phyloP scores from a whole-genome alignment of 2,329 filamentous ascomycete species.

The Fusarium caatingaense region DNA sequence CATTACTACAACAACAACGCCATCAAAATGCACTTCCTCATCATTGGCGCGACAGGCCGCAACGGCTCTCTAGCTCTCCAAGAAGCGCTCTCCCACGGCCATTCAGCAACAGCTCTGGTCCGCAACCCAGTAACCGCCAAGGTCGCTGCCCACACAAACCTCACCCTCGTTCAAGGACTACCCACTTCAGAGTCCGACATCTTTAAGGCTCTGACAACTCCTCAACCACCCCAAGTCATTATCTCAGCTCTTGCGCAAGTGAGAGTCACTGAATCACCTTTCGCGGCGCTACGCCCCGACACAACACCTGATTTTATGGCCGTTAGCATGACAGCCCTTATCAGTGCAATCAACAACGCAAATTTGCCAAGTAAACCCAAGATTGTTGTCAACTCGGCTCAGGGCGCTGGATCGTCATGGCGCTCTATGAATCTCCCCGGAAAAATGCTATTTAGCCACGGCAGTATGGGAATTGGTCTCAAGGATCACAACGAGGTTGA shows the following conservation, averaged over 20 bases:
- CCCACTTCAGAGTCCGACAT: slow-evolving; percentile 28
- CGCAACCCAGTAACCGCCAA: accelerated
- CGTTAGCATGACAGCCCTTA: slow-evolving; percentile 13
- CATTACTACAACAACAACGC: accelerated
- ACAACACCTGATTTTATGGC: slow-evolving; percentile 24
- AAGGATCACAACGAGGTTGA: slow-evolving; percentile 32
- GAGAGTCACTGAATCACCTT: slow-evolving; percentile 18
- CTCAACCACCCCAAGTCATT: not conserved
- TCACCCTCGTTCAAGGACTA: slow-evolving; percentile 17
- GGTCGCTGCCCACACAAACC: not conserved
- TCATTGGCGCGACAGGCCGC: slow-evolving; percentile 32
- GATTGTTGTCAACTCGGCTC: slow-evolving; percentile 16
- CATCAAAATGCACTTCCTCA: slow-evolving; percentile 27
- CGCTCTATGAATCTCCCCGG: slow-evolving; percentile 26
- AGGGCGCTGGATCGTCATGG: slow-evolving; percentile 17
- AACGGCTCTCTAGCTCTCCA: slow-evolving; percentile 26
- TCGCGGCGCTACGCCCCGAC: slow-evolving; percentile 14
- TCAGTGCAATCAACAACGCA: not conserved
- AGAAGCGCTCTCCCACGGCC: slow-evolving; percentile 16
- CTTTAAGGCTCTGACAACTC: not conserved
- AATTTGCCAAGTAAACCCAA: not conserved
- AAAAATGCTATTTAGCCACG: slow-evolving; percentile 26
- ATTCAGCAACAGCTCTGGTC: slow-evolving; percentile 16
- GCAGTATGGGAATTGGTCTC: slow-evolving; percentile 17
- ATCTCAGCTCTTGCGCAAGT: slow-evolving; percentile 22